Base-by-base conservation (phyloP, 495 filamentous ascomycete genomes). In the Lophiostoma macrostomum region DNA sequence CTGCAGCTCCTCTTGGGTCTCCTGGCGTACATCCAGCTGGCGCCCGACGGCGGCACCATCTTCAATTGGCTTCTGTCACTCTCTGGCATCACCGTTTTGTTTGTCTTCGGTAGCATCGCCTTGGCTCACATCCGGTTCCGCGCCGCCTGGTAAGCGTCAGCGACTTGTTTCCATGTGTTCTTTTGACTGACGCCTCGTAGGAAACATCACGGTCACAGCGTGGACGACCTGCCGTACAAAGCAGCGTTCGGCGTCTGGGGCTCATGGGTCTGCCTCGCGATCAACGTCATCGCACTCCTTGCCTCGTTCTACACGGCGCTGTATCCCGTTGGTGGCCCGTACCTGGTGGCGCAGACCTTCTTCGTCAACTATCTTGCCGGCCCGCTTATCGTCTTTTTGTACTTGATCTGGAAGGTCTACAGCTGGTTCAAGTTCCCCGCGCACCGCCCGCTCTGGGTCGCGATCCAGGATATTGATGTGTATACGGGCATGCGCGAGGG, bases 11-110 rank as follows among this genome's bases (percentile, higher is more conserved):
- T 58, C 32, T 80, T 85, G 52, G 76, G 79, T 12, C 69, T 73
- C 32, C 68, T 82, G 1, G 79, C 79, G 25, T 82, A 74, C 59
- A 74, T 80, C 51, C 76, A 75, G 50, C 72, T 77, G 50, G 74
- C 75, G 5, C 37, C 59, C 0, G 31, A 53, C 12, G 76, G 74
- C 31, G 37, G 53, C 8, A 46, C 57, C 1, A 69, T 76, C 38
- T 79, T 81, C 45, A 60, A 20, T 24, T 52, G 49, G 49, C 38
- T 52, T 20, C 18, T 52, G 23, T 41, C 49, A 19, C 35, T 56
- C 44, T 52, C 49, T 3, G 49, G 49, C 43, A 36, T 52, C 43
- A 27, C 51, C 29, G 32, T 40, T 16, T 42, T 55, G 6, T 55
- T 55, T 23, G 47, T 40, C 29, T 55, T 31, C 10, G 51, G 51